Conservation (phyloP, 352 stramenopile genomes). For the Elongisporangium anandrum region DNA sequence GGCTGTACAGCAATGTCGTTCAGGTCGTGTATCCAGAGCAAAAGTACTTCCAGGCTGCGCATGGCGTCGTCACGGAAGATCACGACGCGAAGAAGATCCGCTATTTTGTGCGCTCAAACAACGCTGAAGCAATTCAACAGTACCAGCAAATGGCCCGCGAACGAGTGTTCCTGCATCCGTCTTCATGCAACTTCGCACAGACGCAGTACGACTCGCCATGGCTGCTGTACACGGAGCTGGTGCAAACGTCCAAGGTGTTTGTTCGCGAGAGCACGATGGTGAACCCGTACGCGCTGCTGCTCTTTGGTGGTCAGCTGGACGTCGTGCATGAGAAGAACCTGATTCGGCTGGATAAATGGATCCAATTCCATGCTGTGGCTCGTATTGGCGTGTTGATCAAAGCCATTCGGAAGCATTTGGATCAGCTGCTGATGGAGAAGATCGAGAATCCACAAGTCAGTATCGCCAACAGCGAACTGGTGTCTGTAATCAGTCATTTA, state of each 20-base stretch:
- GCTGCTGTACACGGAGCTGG: constrained; percentile 93
- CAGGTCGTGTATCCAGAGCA: constrained; percentile 88
- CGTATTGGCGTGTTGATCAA: constrained; percentile 96
- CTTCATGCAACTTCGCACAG: constrained; percentile 88
- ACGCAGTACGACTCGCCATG: constrained; percentile 94
- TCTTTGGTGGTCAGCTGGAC: constrained; percentile 96
- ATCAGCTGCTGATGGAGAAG: constrained; percentile 92
- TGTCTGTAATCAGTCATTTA: constrained; percentile 74
- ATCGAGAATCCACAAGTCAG: constrained; percentile 91
- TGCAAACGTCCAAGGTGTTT: constrained; percentile 98
- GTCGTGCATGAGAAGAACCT: constrained; percentile 91
- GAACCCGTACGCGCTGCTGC: constrained; percentile 94
- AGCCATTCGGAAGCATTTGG: constrained; percentile 91
- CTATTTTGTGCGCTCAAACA: constrained; percentile 83
- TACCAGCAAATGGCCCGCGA: constrained; percentile 46
- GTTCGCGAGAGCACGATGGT: constrained; percentile 97
- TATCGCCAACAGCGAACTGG: constrained; percentile 83
- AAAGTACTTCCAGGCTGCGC: constrained; percentile 93
- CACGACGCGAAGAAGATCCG: constrained; percentile 91
- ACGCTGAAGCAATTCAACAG: constrained; percentile 5
- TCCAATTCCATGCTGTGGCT: constrained; percentile 92
- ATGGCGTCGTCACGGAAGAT: constrained; percentile 89
- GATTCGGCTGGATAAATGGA: constrained; percentile 86
- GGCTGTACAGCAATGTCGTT: constrained; percentile 78
- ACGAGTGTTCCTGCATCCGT: constrained; percentile 96